phyloP scores from a whole-genome alignment of 768 basidiomycete species.

The Hericium erinaceus region DNA sequence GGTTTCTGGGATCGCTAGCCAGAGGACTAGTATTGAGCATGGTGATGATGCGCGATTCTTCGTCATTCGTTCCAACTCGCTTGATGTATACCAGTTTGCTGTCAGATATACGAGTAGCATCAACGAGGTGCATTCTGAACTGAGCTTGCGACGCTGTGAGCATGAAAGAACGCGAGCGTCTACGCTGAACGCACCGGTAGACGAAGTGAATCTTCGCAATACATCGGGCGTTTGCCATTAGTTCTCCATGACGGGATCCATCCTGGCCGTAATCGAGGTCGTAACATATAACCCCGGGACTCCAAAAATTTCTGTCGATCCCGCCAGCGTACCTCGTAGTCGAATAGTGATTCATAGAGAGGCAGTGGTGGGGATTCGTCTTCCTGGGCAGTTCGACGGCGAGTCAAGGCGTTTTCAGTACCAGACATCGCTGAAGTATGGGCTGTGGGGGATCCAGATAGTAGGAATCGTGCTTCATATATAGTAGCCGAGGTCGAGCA shows the following conservation, averaged over 20 bases:
- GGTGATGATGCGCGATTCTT: constrained; percentile 12
- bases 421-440: no score
- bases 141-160: background rate
- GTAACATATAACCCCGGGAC: constrained; percentile 12
- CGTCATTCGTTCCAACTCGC: constrained; percentile 2
- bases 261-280: constrained; percentile 7
- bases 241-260: constrained; percentile 14
- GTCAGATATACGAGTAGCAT: constrained; percentile 24
- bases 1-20: constrained; percentile 2
- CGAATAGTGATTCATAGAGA: background rate
- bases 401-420: no score
- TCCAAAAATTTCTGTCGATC: constrained; percentile 8
- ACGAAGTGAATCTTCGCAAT: background rate
- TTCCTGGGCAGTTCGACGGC: no score
- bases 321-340: constrained; percentile 7
- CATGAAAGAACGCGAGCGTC: background rate
- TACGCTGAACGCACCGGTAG: background rate
- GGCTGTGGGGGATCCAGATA: no score
- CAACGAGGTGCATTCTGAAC: constrained; percentile 11
- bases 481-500: no score
- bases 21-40: background rate
- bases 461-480: no score
- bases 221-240: background rate
- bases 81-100: constrained; percentile 23
- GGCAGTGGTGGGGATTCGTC: no score